These are phyloP conservation scores for Fusarium chuoi DNA, from an alignment of 2,329 filamentous ascomycete genomes.

Conservation along the genomic window DNA sequence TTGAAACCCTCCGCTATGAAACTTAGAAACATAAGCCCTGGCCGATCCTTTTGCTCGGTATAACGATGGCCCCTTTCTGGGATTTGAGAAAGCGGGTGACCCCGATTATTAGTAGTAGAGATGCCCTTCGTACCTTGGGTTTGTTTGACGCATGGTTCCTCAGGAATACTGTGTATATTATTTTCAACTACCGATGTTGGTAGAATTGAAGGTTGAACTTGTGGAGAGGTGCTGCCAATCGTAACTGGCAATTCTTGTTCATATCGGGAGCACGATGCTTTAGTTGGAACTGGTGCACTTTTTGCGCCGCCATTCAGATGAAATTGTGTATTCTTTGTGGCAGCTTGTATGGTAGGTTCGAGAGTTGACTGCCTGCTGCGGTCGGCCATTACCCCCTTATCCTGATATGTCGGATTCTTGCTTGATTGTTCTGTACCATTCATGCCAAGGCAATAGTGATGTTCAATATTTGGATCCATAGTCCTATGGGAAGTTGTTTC, in stretches of 20 bases:
- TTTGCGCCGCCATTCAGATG: neutral
- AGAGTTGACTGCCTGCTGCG: neutral
- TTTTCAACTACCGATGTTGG: neutral
- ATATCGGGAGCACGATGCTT: neutral
- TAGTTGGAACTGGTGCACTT: neutral
- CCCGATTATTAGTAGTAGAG: neutral
- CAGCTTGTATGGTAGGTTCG: neutral
- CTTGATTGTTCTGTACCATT: neutral
- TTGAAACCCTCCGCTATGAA: neutral
- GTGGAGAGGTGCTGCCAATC: neutral
- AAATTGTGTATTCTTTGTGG: neutral
- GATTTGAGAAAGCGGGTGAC: neutral
- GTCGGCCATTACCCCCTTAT: conserved; percentile 36
- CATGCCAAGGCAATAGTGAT: neutral
- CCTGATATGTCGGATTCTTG: conserved; percentile 16
- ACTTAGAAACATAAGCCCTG: neutral
- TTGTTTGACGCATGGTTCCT: neutral
- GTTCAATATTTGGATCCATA: neutral
- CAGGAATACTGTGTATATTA: neutral
- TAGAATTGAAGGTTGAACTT: neutral
- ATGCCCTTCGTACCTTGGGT: neutral
- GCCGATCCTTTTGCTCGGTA: neutral
- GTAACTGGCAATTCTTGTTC: neutral
- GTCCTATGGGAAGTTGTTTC: neutral
- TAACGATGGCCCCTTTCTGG: conserved; percentile 8